These are phyloP conservation scores for Phialophora macrospora DNA, from an alignment of 2,329 filamentous ascomycete species.

Conservation along the genomic window DNA sequence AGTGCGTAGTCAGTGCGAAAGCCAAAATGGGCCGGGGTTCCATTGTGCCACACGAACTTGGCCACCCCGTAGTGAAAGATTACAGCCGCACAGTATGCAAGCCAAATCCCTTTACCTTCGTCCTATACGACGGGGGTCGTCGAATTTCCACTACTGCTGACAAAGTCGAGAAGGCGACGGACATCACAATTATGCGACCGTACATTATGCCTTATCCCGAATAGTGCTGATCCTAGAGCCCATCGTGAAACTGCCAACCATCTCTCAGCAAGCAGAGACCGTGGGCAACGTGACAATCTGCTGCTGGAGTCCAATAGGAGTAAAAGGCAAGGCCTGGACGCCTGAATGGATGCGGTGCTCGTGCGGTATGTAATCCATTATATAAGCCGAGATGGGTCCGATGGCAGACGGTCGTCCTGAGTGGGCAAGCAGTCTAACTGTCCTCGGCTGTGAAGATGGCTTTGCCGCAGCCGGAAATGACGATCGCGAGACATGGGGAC, in stretches of 20 bases:
- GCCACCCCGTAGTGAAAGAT: background rate
- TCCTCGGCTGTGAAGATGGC: background rate
- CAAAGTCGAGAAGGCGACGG: background rate
- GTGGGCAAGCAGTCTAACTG: background rate
- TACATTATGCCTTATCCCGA: background rate
- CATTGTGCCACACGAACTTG: background rate
- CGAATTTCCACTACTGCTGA: background rate
- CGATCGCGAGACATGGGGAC: background rate
- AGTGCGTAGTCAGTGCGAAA: background rate
- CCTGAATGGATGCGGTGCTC: background rate
- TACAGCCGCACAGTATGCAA: background rate
- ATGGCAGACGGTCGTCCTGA: background rate
- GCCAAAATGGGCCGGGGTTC: background rate
- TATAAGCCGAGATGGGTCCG: conserved; percentile 6
- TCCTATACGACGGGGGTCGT: background rate
- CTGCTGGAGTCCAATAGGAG: background rate
- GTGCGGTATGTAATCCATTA: background rate
- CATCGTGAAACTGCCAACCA: background rate
- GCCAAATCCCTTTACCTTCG: background rate
- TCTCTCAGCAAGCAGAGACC: background rate
- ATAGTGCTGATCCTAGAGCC: background rate
- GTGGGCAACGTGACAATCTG: background rate
- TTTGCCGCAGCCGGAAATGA: conserved; percentile 8
- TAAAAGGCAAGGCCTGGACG: background rate
- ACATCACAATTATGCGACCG: background rate